Evolutionary conservation across 495 filamentous ascomycete genomes (phyloP).

Genomic region (Clohesyomyces aquaticus): DNA sequence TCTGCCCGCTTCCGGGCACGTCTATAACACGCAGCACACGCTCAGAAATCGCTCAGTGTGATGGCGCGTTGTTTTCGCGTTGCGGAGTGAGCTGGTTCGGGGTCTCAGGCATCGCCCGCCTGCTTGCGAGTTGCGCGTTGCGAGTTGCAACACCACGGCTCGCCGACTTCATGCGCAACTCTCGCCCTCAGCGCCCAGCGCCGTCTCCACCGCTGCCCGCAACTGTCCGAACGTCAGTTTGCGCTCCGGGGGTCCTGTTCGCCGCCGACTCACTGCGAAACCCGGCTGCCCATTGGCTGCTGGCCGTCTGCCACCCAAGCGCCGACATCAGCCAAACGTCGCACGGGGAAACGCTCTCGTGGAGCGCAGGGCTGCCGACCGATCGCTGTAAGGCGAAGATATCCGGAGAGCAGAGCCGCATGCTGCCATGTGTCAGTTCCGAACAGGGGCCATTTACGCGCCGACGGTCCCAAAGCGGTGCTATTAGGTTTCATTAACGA

Average conservation of each 20-base stretch:
- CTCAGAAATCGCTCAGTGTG: constrained; percentile 26
- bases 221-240: constrained; percentile 32
- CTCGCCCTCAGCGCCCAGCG: not conserved
- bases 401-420: constrained; percentile 36
- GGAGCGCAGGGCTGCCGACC: constrained; percentile 12
- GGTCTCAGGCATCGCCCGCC: constrained; percentile 36
- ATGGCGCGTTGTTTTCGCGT: constrained; percentile 21
- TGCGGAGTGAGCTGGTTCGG: constrained; percentile 8
- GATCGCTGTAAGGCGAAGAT: not conserved
- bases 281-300: constrained; percentile 21
- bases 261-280: not conserved
- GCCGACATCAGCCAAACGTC: constrained; percentile 29
- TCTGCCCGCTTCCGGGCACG: constrained; percentile 21
- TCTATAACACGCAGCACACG: constrained; percentile 43
- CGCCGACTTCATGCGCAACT: too few species aligned
- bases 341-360: constrained; percentile 27
- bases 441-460: constrained; percentile 32
- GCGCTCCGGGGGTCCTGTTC: constrained; percentile 12
- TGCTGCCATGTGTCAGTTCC: constrained; percentile 33
- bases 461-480: constrained; percentile 5
- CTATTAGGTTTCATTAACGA: constrained; percentile 31
- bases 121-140: too few species aligned
- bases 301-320: constrained; percentile 20
- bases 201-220: too few species aligned
- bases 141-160: too few species aligned